phyloP scores from a whole-genome alignment of 495 filamentous ascomycete genomes.

The Hyaloscypha hepaticicola region DNA sequence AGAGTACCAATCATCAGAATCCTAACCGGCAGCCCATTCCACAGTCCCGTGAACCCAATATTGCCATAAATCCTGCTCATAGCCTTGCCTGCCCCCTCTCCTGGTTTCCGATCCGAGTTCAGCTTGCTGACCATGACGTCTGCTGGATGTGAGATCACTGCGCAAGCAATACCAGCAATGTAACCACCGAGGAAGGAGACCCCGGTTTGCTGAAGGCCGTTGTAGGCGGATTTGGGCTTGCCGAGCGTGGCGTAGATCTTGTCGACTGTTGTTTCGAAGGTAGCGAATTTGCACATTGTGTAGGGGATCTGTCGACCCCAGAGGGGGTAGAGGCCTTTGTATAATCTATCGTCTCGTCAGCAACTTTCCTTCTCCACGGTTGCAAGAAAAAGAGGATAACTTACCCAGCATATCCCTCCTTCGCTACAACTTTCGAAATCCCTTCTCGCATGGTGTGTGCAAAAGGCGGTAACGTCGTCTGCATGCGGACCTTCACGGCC shows the following conservation, averaged over 20 bases:
- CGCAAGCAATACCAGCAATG: constrained; percentile 70
- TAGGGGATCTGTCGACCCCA: constrained; percentile 74
- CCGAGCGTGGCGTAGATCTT: constrained; percentile 61
- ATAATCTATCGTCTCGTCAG: constrained; percentile 37
- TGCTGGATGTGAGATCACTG: constrained; percentile 61
- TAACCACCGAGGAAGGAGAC: constrained; percentile 70
- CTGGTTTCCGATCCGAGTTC: constrained; percentile 45
- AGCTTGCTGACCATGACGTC: constrained; percentile 64
- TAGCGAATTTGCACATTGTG: constrained; percentile 77
- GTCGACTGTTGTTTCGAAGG: constrained; percentile 67
- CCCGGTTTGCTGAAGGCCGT: constrained; percentile 62
- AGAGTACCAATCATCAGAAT: constrained; percentile 65
- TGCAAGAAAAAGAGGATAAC: neutral
- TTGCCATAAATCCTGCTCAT: constrained; percentile 68
- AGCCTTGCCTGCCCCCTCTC: constrained; percentile 60
- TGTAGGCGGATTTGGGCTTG: constrained; percentile 64
- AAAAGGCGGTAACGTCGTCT: constrained; percentile 67
- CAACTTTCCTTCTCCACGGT: neutral
- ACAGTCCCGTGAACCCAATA: constrained; percentile 67
- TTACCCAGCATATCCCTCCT: constrained; percentile 57
- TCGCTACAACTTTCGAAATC: constrained; percentile 55
- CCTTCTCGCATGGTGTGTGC: constrained; percentile 61
- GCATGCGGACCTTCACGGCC: constrained; percentile 73
- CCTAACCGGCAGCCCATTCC: constrained; percentile 66
- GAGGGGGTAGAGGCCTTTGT: constrained; percentile 67